phyloP scores from a whole-genome alignment of 2,329 filamentous ascomycete genomes.

The Arthrocladium fulminans region DNA sequence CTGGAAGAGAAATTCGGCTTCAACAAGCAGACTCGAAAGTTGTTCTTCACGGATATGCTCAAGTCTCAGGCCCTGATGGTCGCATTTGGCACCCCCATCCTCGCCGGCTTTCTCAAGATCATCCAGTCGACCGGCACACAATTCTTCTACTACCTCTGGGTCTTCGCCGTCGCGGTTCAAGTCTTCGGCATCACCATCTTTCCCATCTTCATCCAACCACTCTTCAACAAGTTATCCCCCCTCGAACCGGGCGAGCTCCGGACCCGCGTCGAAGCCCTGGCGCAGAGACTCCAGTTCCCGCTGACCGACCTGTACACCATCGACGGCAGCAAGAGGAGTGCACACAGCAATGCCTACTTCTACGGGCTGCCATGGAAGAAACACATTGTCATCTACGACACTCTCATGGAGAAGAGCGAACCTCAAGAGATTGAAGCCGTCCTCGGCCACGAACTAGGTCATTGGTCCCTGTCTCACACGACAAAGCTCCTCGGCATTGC shows the following conservation, averaged over 20 bases:
- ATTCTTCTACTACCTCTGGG: slow-evolving; percentile 98
- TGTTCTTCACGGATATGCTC: slow-evolving; percentile 84
- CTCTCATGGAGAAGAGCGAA: slow-evolving; percentile 88
- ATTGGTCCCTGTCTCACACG: slow-evolving; percentile 95
- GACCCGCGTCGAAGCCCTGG: slow-evolving; percentile 74
- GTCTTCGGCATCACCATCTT: slow-evolving; percentile 94
- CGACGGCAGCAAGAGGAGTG: slow-evolving; percentile 78
- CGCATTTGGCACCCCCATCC: slow-evolving; percentile 73
- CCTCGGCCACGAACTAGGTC: slow-evolving; percentile 87
- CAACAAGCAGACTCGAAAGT: slow-evolving; percentile 89
- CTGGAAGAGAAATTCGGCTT: slow-evolving; percentile 96
- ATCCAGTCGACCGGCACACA: slow-evolving; percentile 85
- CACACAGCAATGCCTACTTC: slow-evolving; percentile 90
- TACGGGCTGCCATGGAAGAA: slow-evolving; percentile 99
- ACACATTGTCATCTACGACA: slow-evolving; percentile 99
- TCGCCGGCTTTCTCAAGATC: slow-evolving; percentile 86
- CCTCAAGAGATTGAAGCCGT: slow-evolving; percentile 90
- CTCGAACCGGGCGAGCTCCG: slow-evolving; percentile 82
- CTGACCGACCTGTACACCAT: slow-evolving; percentile 91
- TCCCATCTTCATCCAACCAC: slow-evolving; percentile 81
- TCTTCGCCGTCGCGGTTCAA: slow-evolving; percentile 82
- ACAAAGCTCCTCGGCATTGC: slow-evolving; percentile 82
- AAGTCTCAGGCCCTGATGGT: slow-evolving; percentile 80
- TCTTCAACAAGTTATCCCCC: slow-evolving; percentile 98
- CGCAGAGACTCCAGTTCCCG: slow-evolving; percentile 77